Percentiles rank a stretch among this genome's conserved stretches.
phyloP scores from a whole-genome alignment of 306 rosid genomes.

The Sechiopsis laciniata region DNA sequence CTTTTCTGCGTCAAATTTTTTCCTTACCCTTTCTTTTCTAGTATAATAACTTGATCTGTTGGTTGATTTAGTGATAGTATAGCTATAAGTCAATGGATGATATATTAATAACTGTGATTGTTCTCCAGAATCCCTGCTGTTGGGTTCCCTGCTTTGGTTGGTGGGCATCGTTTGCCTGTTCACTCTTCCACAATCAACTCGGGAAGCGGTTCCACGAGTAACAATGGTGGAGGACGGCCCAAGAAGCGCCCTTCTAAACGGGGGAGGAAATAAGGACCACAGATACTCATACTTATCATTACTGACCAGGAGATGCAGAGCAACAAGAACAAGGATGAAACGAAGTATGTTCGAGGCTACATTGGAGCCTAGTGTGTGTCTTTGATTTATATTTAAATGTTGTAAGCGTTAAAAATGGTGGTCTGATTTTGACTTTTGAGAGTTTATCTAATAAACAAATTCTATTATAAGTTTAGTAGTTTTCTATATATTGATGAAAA shows the following conservation, averaged over 20 bases:
- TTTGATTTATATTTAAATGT: background rate
- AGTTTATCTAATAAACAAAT: background rate
- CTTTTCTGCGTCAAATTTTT: background rate
- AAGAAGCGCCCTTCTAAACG: constrained; percentile 49
- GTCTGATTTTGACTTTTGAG: background rate
- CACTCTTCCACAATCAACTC: constrained; percentile 38
- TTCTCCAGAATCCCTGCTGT: constrained; percentile 96
- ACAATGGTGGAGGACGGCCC: constrained; percentile 33
- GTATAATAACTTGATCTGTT: background rate
- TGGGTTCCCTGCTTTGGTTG: constrained; percentile 99
- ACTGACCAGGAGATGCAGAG: constrained; percentile 60
- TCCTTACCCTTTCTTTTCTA: background rate
- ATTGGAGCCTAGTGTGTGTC: background rate
- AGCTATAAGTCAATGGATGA: constrained; percentile 12
- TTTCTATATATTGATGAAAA: background rate
- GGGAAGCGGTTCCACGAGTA: constrained; percentile 34
- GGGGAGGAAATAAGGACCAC: constrained; percentile 35
- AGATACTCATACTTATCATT: constrained; percentile 22
- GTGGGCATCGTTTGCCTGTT: constrained; percentile 70
- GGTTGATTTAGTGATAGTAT: background rate
- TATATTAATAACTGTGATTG: constrained; percentile 18
- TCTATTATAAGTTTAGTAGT: background rate
- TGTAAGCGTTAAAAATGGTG: background rate
- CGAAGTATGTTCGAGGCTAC: constrained; percentile 13
- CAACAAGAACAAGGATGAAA: constrained; percentile 70